Conservation (phyloP, 2,329 filamentous ascomycete species). For the Spiromastix sp. region DNA sequence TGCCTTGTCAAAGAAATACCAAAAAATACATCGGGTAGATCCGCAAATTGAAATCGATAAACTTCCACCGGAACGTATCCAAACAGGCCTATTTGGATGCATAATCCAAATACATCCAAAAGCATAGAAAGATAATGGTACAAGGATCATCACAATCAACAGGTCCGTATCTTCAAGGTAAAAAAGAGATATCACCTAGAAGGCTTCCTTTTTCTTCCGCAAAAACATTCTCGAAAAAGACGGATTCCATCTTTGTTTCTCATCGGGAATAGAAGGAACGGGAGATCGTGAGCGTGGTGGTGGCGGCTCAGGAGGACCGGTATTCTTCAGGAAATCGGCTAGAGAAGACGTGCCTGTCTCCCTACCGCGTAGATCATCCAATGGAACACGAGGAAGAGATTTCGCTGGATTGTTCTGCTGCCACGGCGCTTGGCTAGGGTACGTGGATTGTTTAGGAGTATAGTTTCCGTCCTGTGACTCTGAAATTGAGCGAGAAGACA, state of each 20-base stretch:
- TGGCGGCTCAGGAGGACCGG: slow-evolving; percentile 49
- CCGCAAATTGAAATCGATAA: too few relatives aligned
- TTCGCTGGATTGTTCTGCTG: slow-evolving; percentile 21
- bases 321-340: slow-evolving; percentile 61
- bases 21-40: too few relatives aligned
- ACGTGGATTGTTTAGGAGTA: slow-evolving; percentile 24
- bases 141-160: too few relatives aligned
- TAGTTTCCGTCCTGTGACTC: too few relatives aligned
- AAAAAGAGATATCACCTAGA: slow-evolving; percentile 3
- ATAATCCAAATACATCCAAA: not conserved
- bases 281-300: slow-evolving; percentile 11
- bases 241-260: slow-evolving; percentile 11
- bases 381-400: slow-evolving; percentile 13
- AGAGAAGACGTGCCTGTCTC: slow-evolving; percentile 51
- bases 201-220: slow-evolving; percentile 18
- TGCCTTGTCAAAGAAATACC: too few relatives aligned
- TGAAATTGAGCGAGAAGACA: too few relatives aligned
- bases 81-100: too few relatives aligned
- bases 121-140: slow-evolving; percentile 3
- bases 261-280: slow-evolving; percentile 7
- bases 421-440: slow-evolving; percentile 28
- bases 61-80: too few relatives aligned
- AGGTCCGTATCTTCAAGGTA: not conserved
- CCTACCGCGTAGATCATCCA: slow-evolving; percentile 16
- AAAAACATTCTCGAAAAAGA: slow-evolving; percentile 17